A percentile compares a stretch with the other conserved stretches of the same genome.
These are phyloP conservation scores for Peronosclerospora sorghi DNA, from an alignment of 352 stramenopile species.

Conservation along the genomic window DNA sequence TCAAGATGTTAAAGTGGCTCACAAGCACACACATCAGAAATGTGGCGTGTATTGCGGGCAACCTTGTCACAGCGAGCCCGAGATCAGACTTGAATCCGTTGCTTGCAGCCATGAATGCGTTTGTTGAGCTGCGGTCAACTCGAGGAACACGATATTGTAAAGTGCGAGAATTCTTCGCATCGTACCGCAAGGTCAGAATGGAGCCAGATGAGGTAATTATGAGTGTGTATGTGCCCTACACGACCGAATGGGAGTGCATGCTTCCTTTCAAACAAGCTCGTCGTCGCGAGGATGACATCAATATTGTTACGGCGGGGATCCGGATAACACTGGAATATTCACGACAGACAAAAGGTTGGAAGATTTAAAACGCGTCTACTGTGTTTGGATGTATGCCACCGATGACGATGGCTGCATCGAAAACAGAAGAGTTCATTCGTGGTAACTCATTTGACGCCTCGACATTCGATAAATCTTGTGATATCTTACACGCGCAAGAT, in stretches of 20 bases:
- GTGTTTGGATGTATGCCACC: slow-evolving; percentile 67
- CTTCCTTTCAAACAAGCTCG: slow-evolving; percentile 93
- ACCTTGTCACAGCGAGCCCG: slow-evolving; percentile 93
- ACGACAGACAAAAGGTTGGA: slow-evolving; percentile 64
- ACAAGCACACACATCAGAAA: slow-evolving; percentile 96
- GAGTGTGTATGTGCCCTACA: slow-evolving; percentile 84
- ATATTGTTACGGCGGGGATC: slow-evolving; percentile 92
- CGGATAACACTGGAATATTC: slow-evolving; percentile 64
- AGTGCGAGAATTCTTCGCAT: slow-evolving; percentile 91
- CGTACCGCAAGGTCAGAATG: slow-evolving; percentile 90
- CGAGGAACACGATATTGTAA: slow-evolving; percentile 27
- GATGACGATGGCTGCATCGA: slow-evolving; percentile 41
- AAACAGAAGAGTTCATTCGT: slow-evolving; percentile 59
- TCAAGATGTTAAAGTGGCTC: slow-evolving; percentile 94
- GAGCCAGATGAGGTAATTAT: slow-evolving; percentile 86
- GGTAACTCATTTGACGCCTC: slow-evolving; percentile 68
- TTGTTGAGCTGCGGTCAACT: slow-evolving; percentile 44
- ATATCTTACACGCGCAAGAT: slow-evolving; percentile 77
- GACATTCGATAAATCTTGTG: slow-evolving; percentile 77
- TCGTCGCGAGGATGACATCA: slow-evolving; percentile 94
- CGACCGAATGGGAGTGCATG: slow-evolving; percentile 85
- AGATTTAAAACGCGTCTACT: slow-evolving; percentile 40
- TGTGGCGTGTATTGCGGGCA: slow-evolving; percentile 91
- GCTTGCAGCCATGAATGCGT: slow-evolving; percentile 79
- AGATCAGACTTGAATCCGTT: slow-evolving; percentile 97